Conservation (phyloP, 345 rosid genomes). For the Gossypium australe region DNA sequence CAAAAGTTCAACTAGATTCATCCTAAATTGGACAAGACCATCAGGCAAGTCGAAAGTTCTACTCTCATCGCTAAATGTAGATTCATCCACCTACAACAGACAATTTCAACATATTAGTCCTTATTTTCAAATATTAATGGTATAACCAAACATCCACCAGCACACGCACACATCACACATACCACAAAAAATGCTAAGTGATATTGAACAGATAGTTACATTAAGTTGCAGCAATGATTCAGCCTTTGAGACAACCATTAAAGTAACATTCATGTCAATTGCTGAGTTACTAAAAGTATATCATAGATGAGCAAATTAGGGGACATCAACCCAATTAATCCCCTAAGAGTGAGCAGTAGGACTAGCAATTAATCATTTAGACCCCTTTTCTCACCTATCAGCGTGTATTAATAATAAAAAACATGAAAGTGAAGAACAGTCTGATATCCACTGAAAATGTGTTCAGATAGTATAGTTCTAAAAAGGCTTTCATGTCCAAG, state of each 20-base stretch:
- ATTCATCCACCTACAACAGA: conserved; percentile 72
- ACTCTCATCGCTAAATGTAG: conserved; percentile 53
- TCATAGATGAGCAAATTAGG: background rate
- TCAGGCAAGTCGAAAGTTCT: conserved; percentile 68
- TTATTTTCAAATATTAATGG: background rate
- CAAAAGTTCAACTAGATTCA: conserved; percentile 80
- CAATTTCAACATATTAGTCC: background rate
- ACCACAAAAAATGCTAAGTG: background rate
- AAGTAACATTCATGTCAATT: background rate
- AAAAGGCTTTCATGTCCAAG: background rate
- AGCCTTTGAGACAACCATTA: background rate
- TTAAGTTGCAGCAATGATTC: background rate
- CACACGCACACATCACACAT: background rate
- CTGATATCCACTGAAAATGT: background rate
- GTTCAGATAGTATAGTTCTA: background rate
- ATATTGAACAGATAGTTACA: background rate
- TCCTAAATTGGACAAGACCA: conserved; percentile 75
- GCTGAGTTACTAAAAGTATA: background rate
- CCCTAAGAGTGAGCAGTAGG: background rate
- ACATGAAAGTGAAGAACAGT: background rate
- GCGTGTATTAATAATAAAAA: background rate
- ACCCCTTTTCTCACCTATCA: conserved; percentile 2
- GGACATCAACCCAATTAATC: background rate
- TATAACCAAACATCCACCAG: background rate
- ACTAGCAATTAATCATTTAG: background rate